Evolutionary conservation across 2,329 filamentous ascomycete species (phyloP).

Genomic region (Pseudogymnoascus verrucosus): DNA sequence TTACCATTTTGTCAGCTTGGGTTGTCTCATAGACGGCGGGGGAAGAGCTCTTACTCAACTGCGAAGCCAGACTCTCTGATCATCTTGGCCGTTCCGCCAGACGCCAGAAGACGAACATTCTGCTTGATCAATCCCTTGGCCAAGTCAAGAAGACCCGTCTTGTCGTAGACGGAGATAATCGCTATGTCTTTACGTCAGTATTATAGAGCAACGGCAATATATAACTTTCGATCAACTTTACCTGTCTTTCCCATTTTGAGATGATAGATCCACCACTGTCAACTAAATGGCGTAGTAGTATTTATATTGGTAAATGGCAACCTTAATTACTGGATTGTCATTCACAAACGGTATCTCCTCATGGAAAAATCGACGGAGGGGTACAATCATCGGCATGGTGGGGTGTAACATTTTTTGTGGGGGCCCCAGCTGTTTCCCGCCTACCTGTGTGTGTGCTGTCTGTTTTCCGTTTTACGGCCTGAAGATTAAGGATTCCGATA

Average conservation of each 20-base stretch:
- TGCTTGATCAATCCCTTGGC: slow-evolving; percentile 84
- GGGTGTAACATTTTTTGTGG: slow-evolving; percentile 8
- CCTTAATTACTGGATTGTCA: slow-evolving; percentile 7
- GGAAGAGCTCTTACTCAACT: slow-evolving; percentile 65
- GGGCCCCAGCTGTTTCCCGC: neutral
- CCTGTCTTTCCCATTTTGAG: slow-evolving; percentile 13
- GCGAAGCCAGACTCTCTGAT: slow-evolving; percentile 93
- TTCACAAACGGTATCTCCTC: slow-evolving; percentile 8
- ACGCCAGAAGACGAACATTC: slow-evolving; percentile 87
- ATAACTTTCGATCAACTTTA: neutral
- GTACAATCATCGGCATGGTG: slow-evolving; percentile 7
- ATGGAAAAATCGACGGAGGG: slow-evolving; percentile 8
- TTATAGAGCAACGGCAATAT: neutral
- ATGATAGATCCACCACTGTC: slow-evolving; percentile 7
- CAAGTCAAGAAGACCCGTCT: slow-evolving; percentile 88
- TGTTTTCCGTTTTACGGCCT: neutral
- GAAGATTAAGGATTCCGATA: neutral
- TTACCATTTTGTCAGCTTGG: slow-evolving; percentile 1
- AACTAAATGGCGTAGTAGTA: slow-evolving; percentile 5
- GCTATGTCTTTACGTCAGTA: slow-evolving; percentile 42
- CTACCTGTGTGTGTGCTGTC: neutral
- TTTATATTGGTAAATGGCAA: slow-evolving; percentile 7
- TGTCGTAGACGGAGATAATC: slow-evolving; percentile 97
- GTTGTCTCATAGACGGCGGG: neutral
- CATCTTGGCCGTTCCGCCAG: slow-evolving; percentile 91